These are phyloP conservation scores for Ministeria vibrans DNA, from an alignment of 78 protist species.

Conservation along the genomic window DNA sequence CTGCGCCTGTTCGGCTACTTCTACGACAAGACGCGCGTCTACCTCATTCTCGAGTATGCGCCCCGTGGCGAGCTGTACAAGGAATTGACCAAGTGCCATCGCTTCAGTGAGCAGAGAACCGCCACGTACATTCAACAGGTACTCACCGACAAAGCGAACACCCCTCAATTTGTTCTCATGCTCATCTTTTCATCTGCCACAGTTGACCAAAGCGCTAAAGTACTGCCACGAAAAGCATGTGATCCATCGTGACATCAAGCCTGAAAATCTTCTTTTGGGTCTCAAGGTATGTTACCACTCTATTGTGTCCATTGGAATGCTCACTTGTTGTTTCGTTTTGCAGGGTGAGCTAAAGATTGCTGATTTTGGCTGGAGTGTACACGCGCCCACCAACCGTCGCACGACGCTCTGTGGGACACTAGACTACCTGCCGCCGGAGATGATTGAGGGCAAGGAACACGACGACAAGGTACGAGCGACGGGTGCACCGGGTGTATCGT, in stretches of 20 bases:
- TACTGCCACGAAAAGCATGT: constrained; percentile 81
- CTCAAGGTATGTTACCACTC: neutral
- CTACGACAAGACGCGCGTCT: constrained; percentile 78
- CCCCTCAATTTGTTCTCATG: neutral
- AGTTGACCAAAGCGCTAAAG: constrained; percentile 58
- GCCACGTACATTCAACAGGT: constrained; percentile 31
- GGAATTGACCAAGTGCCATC: constrained; percentile 38
- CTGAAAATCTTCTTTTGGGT: constrained; percentile 78
- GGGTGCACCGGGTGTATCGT: neutral
- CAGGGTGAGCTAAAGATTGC: constrained; percentile 89
- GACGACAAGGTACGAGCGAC: constrained; percentile 30
- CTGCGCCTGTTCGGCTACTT: constrained; percentile 90
- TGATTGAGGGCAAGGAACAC: constrained; percentile 68
- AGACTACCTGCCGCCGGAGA: constrained; percentile 94
- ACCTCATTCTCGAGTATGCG: constrained; percentile 93
- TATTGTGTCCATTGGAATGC: too few species aligned
- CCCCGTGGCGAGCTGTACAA: constrained; percentile 90
- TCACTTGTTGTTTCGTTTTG: too few species aligned
- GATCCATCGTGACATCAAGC: constrained; percentile 97
- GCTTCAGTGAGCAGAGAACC: constrained; percentile 52
- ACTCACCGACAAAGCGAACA: neutral
- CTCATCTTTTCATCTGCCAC: neutral
- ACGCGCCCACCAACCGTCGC: constrained; percentile 55
- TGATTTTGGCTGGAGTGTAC: constrained; percentile 97
- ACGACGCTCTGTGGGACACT: constrained; percentile 88